Percentiles rank a stretch among this genome's conserved stretches.
These are phyloP conservation scores for Talaromyces nanjingensis DNA, from an alignment of 495 filamentous ascomycete species.

Conservation along the genomic window DNA sequence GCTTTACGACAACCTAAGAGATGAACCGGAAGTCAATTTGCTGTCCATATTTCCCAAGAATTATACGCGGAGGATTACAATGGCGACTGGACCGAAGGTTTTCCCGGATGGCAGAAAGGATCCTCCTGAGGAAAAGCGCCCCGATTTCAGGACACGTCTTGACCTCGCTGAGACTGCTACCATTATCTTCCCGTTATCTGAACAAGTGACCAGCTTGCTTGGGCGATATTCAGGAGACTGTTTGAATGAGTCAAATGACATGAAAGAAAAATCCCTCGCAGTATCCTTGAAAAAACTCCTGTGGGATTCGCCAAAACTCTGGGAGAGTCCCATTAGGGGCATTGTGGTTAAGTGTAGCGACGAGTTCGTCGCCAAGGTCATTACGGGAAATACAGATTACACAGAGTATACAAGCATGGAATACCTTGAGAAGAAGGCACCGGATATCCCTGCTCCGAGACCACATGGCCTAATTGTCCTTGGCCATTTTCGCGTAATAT, in stretches of 20 bases:
- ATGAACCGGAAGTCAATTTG: slow-evolving; percentile 16
- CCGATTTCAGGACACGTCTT: slow-evolving; percentile 12
- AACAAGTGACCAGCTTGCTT: slow-evolving; percentile 12
- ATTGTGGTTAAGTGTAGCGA: slow-evolving; percentile 20
- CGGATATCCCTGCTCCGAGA: slow-evolving; percentile 25
- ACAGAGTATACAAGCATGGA: slow-evolving; percentile 28
- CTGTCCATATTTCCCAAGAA: slow-evolving; percentile 13
- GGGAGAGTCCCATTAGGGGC: neutral
- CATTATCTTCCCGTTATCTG: slow-evolving; percentile 14
- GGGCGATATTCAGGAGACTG: slow-evolving; percentile 2
- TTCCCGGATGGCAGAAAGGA: neutral
- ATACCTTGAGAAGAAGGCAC: slow-evolving; percentile 23
- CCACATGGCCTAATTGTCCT: slow-evolving; percentile 24
- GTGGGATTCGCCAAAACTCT: slow-evolving; percentile 11
- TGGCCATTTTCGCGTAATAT: slow-evolving; percentile 19
- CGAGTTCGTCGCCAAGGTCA: slow-evolving; percentile 21
- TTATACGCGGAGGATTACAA: slow-evolving; percentile 13
- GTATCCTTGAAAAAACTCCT: slow-evolving; percentile 11
- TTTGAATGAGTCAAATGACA: neutral
- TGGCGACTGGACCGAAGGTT: slow-evolving; percentile 13
- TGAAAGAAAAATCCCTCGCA: neutral
- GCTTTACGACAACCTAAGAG: slow-evolving; percentile 8
- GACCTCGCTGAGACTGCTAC: slow-evolving; percentile 10
- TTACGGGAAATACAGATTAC: slow-evolving; percentile 16
- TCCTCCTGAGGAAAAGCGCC: neutral